phyloP scores from a whole-genome alignment of 2,329 filamentous ascomycete species.

The Lecanosticta acicola region DNA sequence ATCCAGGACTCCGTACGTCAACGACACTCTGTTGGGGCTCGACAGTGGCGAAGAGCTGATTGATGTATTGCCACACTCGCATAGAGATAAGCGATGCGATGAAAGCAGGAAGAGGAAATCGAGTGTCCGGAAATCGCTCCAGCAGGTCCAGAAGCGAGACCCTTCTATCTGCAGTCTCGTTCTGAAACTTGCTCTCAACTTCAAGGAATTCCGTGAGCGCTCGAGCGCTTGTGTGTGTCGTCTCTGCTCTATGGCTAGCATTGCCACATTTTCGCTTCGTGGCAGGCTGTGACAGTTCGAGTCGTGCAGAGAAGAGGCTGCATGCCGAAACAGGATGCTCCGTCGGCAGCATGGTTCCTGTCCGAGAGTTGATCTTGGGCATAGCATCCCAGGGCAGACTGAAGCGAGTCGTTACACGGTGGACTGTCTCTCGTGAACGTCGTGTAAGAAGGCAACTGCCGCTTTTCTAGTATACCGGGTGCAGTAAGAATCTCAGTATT shows the following conservation, averaged over 20 bases:
- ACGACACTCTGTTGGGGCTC: constrained; percentile 32
- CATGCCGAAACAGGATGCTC: constrained; percentile 56
- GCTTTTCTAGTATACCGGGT: constrained; percentile 52
- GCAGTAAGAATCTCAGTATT: constrained; percentile 49
- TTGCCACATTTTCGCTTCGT: constrained; percentile 57
- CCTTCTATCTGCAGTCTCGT: constrained; percentile 34
- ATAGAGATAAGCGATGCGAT: constrained; percentile 69
- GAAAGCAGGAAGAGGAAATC: constrained; percentile 61
- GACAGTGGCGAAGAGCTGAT: constrained; percentile 33
- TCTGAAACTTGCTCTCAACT: constrained; percentile 36
- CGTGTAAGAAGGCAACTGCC: constrained; percentile 44
- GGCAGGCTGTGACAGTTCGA: constrained; percentile 67
- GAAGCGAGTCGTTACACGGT: constrained; percentile 60
- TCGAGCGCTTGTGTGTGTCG: constrained; percentile 46
- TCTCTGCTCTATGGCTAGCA: constrained; percentile 47
- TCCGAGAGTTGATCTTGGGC: constrained; percentile 39
- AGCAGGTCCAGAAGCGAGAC: constrained; percentile 64
- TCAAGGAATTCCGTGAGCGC: constrained; percentile 45
- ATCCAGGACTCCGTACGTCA: constrained; percentile 59
- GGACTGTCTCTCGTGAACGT: constrained; percentile 63
- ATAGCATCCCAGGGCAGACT: constrained; percentile 62
- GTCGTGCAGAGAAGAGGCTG: constrained; percentile 62
- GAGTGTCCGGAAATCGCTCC: constrained; percentile 55
- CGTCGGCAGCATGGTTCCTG: constrained; percentile 62
- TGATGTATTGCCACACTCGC: constrained; percentile 44